These are phyloP conservation scores for Miscanthus lutarioriparius DNA, from an alignment of 176 grass and related monocot genomes.

Conservation along the genomic window DNA sequence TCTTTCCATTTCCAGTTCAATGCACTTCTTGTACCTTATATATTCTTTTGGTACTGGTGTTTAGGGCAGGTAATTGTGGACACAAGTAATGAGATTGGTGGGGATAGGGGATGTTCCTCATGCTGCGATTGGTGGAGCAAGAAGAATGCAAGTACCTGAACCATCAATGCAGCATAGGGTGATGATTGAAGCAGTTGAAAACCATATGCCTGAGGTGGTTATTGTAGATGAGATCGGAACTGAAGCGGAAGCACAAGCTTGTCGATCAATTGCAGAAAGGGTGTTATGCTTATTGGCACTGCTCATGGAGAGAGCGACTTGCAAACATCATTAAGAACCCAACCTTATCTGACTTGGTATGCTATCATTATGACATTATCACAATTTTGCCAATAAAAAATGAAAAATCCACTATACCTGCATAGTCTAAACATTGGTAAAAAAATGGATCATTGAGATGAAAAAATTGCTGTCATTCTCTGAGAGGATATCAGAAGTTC, in stretches of 20 bases:
- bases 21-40: slow-evolving; percentile 33
- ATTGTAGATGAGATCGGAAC: slow-evolving; percentile 98
- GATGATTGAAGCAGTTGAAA: slow-evolving; percentile 99
- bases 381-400: slow-evolving; percentile 3
- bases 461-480: background rate
- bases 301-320: slow-evolving; percentile 85
- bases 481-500: background rate
- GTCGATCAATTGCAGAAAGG: slow-evolving; percentile 96
- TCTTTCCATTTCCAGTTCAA: background rate
- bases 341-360: slow-evolving; percentile 91
- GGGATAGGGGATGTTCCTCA: slow-evolving; percentile 94
- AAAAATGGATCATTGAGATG: slow-evolving; percentile 8
- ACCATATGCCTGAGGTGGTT: slow-evolving; percentile 99
- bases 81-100: slow-evolving; percentile 98
- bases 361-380: slow-evolving; percentile 18
- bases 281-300: slow-evolving; percentile 97
- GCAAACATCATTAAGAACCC: slow-evolving; percentile 96
- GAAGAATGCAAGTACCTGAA: slow-evolving; percentile 98
- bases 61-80: slow-evolving; percentile 98
- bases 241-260: slow-evolving; percentile 84
- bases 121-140: slow-evolving; percentile 87
- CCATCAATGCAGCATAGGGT: slow-evolving; percentile 92
- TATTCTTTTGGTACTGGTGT: slow-evolving; percentile 48
- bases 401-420: background rate
- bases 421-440: background rate